Base-by-base conservation (phyloP, 2,329 filamentous ascomycete species). In the Phialophora expanda region DNA sequence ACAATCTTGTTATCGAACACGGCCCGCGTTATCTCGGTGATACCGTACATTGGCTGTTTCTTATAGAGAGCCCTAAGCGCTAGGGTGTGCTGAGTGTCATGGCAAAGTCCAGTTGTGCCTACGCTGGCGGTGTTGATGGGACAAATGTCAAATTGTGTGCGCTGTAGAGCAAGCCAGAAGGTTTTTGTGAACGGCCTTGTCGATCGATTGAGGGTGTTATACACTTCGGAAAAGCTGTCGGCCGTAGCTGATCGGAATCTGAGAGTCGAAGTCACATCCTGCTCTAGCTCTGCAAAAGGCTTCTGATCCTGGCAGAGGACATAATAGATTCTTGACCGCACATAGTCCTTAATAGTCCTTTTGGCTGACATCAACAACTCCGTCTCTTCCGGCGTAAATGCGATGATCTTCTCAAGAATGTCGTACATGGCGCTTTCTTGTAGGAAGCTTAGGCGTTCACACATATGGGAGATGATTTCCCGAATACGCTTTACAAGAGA, bases 401-500 rank as follows among this genome's bases (percentile, higher is more conserved):
- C 58, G 1, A 60, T 50, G 57, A 74, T 75, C 1, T 66, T 50
- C 3, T 70, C 62, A 9, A 81, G 62, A 48, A 73, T 77, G 50
- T 65, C 66, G 59, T 75, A 76, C 54, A 76, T 73, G 1, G 68
- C 57, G 4, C 77, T 66, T 1, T 73, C 61, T 5, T 71, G 61
- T 20, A 83, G 67, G 80, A 80, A 83, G 17, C 55, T 38, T 77
- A 81, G 79, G 14, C 76, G 68, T 14, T 64, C 62, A 41, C 75
- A 76, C 9, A 82, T 73, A 20, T 73, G 55, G n/a, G 76, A 50
- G 44, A 79, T 75, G 11, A 73, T 67, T 17, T 72, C 66, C 11
- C 77, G 65, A 17, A 87, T 76, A 7, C 85, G 79, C 9, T 84
- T 82, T 1, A 82, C 74, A 48, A 89, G 79, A 8, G 78, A 80